Evolutionary conservation across 2,329 filamentous ascomycete species (phyloP), one percentile per base, ranked within the genome.

Genomic region (Exophiala oligosperma): DNA sequence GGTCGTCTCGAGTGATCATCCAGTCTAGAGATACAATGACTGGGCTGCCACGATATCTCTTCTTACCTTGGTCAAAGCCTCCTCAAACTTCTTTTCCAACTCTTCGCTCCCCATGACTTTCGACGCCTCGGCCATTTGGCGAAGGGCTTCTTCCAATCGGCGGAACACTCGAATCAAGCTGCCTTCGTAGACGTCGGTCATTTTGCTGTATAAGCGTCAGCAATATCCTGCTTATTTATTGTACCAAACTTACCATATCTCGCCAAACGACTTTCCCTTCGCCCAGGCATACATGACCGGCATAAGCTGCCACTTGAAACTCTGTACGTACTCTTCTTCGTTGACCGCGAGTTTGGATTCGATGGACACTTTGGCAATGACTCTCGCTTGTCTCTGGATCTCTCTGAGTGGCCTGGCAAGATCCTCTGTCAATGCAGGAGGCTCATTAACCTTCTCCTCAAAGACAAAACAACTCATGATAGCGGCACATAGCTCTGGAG

Each of bases 101-200:
- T 97, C 94, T 60, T 96, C 91, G 72, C 90, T 97, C 69, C 94
- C 94, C 94, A 99, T 99, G 63, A 97, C 93, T 78, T 97, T 97
- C 65, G 90, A 85, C 24, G 93, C 94, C 76, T 97, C 90, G 14
- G 89, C 93, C 84, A 97, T 96, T 75, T 99, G 94, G 65, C 94
- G 85, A 37, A 99, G 80, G 57, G 97, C 81, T 76, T 99, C 94
- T 75, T 99, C 94, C 32, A 99, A 81, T 21, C 94, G 90, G 54
- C 94, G 89, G 85, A 99, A 99, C 40, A 97, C 86, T 49, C 94
- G 91, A 68, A 99, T 97, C 61, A 99, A 79, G 58, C 91, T 97
- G 60, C 94, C 94, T 78, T 99, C 94, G 75, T 97, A 99, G 28
- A 93, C 91, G 68, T 97, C 93, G 28, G 94, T 97, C 92, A 99